Conservation (phyloP, 257 asterid genomes). For the Nicotiana noctiflora region DNA sequence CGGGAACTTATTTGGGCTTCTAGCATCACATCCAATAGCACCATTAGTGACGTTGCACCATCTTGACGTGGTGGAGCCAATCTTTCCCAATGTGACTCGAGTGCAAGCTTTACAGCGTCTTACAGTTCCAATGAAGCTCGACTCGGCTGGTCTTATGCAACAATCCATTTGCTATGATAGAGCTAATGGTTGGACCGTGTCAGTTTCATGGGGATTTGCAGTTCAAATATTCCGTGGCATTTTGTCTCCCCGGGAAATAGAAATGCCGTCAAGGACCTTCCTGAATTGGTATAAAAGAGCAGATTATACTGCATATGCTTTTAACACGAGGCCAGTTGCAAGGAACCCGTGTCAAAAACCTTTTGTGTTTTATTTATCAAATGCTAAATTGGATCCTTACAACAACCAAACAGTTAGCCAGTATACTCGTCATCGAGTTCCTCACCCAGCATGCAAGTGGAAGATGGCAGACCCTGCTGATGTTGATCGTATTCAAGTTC, state of each 20-base stretch:
- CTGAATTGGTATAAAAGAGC: slow-evolving; percentile 79
- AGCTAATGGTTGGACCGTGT: slow-evolving; percentile 46
- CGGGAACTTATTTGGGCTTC: slow-evolving; percentile 66
- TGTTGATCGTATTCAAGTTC: slow-evolving; percentile 41
- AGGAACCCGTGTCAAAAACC: slow-evolving; percentile 81
- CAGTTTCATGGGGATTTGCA: slow-evolving; percentile 86
- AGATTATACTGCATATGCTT: slow-evolving; percentile 74
- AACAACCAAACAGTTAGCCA: slow-evolving; percentile 40
- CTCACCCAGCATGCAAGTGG: slow-evolving; percentile 67
- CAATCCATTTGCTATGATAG: slow-evolving; percentile 84
- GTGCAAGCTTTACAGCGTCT: slow-evolving; percentile 54
- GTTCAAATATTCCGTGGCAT: slow-evolving; percentile 73
- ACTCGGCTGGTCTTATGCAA: slow-evolving; percentile 74
- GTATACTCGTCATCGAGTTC: slow-evolving; percentile 34
- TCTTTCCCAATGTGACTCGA: slow-evolving; percentile 63
- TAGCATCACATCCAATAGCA: slow-evolving; percentile 68
- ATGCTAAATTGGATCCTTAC: slow-evolving; percentile 28
- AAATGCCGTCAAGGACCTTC: slow-evolving; percentile 88
- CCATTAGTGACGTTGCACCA: slow-evolving; percentile 84
- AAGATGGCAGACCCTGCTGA: slow-evolving; percentile 46
- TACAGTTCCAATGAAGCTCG: slow-evolving; percentile 52
- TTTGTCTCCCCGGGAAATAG: slow-evolving; percentile 72
- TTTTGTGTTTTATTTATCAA: slow-evolving; percentile 52
- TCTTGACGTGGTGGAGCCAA: slow-evolving; percentile 79
- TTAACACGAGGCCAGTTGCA: slow-evolving; percentile 80